Conservation (phyloP, 345 rosid species). For the Salix koriyanagi region DNA sequence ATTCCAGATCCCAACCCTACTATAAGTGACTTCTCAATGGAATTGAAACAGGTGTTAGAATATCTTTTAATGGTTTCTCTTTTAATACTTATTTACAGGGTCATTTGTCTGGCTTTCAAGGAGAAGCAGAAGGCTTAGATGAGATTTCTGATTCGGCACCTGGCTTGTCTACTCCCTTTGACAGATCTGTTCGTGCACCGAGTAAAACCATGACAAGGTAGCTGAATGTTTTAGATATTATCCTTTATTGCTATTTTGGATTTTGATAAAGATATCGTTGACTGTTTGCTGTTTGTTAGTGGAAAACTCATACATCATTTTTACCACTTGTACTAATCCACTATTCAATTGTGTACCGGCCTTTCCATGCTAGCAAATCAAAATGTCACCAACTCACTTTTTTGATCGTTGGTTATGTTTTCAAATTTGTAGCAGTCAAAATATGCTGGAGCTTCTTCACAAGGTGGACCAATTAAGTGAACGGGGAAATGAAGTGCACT, state of each 20-base stretch:
- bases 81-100: conserved; percentile 29
- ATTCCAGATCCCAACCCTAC: not conserved
- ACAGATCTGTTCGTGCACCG: conserved; percentile 39
- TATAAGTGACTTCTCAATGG: not conserved
- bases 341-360: not conserved
- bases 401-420: not conserved
- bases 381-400: not conserved
- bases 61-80: not conserved
- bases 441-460: conserved; percentile 88
- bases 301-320: not conserved
- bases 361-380: not conserved
- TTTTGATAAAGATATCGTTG: not conserved
- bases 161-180: conserved; percentile 35
- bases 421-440: conserved; percentile 46
- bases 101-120: conserved; percentile 34
- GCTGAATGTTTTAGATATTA: conserved; percentile 6
- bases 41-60: not conserved
- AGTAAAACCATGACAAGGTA: conserved; percentile 57
- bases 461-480: conserved; percentile 73
- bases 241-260: not conserved
- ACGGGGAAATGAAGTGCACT: conserved; percentile 35
- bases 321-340: not conserved
- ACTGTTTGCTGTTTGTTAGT: not conserved
- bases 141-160: conserved; percentile 37
- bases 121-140: conserved; percentile 35